Percentiles rank a stretch among this genome's conserved stretches.
phyloP scores from a whole-genome alignment of 2,329 filamentous ascomycete genomes.

The Talaromyces funiculosus region DNA sequence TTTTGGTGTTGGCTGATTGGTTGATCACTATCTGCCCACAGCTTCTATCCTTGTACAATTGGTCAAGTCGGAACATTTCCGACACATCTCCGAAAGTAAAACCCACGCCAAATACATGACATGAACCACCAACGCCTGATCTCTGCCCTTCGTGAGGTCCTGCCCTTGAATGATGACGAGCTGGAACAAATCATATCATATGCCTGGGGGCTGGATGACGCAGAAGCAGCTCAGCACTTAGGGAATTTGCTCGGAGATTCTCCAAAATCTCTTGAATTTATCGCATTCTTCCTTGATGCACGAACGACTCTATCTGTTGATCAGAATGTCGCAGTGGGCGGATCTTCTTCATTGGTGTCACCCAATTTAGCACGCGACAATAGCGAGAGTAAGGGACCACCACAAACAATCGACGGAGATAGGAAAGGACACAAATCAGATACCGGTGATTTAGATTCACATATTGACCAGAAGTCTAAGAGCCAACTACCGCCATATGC shows the following conservation, averaged over 20 bases:
- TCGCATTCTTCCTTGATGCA: not conserved
- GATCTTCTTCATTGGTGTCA: not conserved
- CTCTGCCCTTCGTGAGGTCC: not conserved
- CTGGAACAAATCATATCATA: slow-evolving; percentile 2
- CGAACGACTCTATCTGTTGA: not conserved
- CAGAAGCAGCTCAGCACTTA: slow-evolving; percentile 2
- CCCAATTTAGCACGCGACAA: not conserved
- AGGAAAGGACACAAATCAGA: no score
- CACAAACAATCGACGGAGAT: not conserved
- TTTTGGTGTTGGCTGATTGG: not conserved
- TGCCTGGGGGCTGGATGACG: not conserved
- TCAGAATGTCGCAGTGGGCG: not conserved
- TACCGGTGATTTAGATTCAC: not conserved
- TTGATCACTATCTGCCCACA: not conserved
- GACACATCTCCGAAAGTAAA: not conserved
- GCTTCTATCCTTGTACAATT: not conserved
- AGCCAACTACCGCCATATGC: not conserved
- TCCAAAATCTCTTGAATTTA: slow-evolving; percentile 1
- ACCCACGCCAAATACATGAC: not conserved
- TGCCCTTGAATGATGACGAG: slow-evolving; percentile 2
- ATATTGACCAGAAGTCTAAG: not conserved
- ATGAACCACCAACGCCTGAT: not conserved
- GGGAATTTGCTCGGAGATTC: slow-evolving; percentile 5
- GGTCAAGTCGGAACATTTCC: not conserved
- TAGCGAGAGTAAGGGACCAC: not conserved